Percentiles rank a stretch among this genome's conserved stretches.
Conservation (phyloP, 164 flowering plant genomes). For the Annona cherimola region DNA sequence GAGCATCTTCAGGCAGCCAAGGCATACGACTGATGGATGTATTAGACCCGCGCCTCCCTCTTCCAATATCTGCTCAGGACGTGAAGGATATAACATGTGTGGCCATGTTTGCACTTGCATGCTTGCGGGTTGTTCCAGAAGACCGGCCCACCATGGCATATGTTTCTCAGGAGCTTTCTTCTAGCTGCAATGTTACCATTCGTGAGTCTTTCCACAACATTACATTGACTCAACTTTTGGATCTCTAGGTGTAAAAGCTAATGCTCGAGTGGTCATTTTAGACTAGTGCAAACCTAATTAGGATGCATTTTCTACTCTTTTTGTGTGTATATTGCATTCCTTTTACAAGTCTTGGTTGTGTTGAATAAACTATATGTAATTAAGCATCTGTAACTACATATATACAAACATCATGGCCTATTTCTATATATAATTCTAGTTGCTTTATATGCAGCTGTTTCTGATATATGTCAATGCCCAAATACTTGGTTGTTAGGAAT, state of each 20-base stretch:
- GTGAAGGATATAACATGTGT: not conserved
- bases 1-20: not conserved
- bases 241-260: not conserved
- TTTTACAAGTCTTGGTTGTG: no score
- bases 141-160: slow-evolving; percentile 11
- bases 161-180: not conserved
- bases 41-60: slow-evolving; percentile 9
- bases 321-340: no score
- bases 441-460: no score
- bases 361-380: no score
- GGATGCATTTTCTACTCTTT: no score
- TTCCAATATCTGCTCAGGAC: not conserved
- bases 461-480: no score
- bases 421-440: no score
- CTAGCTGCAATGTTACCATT: not conserved
- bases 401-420: no score
- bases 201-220: not conserved
- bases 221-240: not conserved
- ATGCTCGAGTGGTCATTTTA: no score
- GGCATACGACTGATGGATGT: not conserved
- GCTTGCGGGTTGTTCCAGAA: not conserved
- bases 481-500: no score
- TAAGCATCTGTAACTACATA: no score
- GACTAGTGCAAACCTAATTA: no score
- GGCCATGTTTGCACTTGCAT: slow-evolving; percentile 1